Evolutionary conservation across 1,139 yeast species (phyloP).

Genomic region (Candida sp.): DNA sequence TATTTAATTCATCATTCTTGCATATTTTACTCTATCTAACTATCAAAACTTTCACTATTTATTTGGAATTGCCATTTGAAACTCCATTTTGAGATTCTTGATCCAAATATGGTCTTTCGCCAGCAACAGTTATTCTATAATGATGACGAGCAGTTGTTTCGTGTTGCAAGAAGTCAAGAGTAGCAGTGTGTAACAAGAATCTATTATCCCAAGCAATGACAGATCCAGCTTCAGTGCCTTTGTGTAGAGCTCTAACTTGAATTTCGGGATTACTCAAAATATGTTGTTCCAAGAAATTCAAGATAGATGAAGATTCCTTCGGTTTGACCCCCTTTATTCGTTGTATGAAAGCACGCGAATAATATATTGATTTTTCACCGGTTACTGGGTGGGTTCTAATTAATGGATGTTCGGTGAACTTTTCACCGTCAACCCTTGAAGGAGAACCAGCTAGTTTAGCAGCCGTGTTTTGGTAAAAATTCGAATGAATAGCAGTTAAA

Average conservation of each 20-base stretch:
- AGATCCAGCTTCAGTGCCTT: slow-evolving; percentile 8
- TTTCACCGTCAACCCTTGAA: slow-evolving; percentile 17
- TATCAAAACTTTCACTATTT: no score
- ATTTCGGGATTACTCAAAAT: slow-evolving; percentile 19
- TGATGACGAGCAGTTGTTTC: slow-evolving; percentile 18
- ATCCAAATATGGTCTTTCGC: slow-evolving; percentile 18
- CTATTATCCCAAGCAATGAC: slow-evolving; percentile 27
- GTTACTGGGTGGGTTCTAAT: slow-evolving; percentile 27
- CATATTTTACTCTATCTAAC: no score
- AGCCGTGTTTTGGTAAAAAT: slow-evolving; percentile 18
- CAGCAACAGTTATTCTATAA: slow-evolving; percentile 21
- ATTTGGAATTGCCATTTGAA: slow-evolving; percentile 6
- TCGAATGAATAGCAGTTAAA: slow-evolving; percentile 21
- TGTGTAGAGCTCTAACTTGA: slow-evolving; percentile 22
- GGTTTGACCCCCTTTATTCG: slow-evolving; percentile 20
- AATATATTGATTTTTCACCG: slow-evolving; percentile 21
- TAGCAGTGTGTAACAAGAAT: slow-evolving; percentile 18
- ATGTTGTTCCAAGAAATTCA: slow-evolving; percentile 20
- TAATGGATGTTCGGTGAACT: slow-evolving; percentile 24
- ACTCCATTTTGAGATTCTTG: slow-evolving; percentile 4
- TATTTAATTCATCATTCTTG: neutral
- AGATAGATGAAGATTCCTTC: slow-evolving; percentile 19
- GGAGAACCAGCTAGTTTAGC: slow-evolving; percentile 12
- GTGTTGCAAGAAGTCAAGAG: slow-evolving; percentile 16
- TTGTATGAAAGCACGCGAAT: slow-evolving; percentile 18